Base-by-base conservation (phyloP, 768 basidiomycete genomes). In the Xerocomellus dryophilus region DNA sequence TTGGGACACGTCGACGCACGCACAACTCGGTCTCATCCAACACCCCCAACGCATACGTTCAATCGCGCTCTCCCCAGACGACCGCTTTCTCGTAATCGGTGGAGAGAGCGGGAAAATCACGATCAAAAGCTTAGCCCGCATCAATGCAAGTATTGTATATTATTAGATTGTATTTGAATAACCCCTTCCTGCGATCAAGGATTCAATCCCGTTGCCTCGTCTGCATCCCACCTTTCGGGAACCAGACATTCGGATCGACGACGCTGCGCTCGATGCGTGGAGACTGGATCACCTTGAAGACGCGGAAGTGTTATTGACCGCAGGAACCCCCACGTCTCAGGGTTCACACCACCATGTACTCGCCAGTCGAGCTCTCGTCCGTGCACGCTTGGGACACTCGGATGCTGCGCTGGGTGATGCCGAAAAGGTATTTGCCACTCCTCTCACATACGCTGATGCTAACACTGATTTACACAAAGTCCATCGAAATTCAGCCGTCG, bases 331-430 rank as follows among this genome's bases (percentile, higher is more conserved):
- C 4, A 5, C 15, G 6, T 40, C 43, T 21, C 42, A 15, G 1
- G n/a, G 15, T 0, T 29, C 35, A 32, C 32, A 29, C 7, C 14
- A 32, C 9, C 34, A 56, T 34, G 20, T 21, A 18, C 50, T 56
- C 5, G 54, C 54, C 5, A 36, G 43, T 18, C 54, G 58, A 21
- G 48, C 53, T n/a, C 49, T 58, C 17, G 38, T 58, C 23, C 29
- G 40, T 21, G 8, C 42, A 17, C 57, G 46, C 17, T 35, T 51
- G 31, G 4, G 14, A 23, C 10, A 51, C 5, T 44, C 36, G 41
- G 46, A 44, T 7, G 40, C n/a, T 39, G 57, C 57, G 1, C 23
- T 47, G 2, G 4, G 10, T 5, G 53, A 58, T 7, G 57, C 57
- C 3, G 23, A 58, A 21, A n/a, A 51, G 49, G 57, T 58, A 10